Percentiles rank a stretch among this genome's conserved stretches.
Evolutionary conservation across 2,329 filamentous ascomycete species (phyloP).

Genomic region (Exophiala xenobiotica): DNA sequence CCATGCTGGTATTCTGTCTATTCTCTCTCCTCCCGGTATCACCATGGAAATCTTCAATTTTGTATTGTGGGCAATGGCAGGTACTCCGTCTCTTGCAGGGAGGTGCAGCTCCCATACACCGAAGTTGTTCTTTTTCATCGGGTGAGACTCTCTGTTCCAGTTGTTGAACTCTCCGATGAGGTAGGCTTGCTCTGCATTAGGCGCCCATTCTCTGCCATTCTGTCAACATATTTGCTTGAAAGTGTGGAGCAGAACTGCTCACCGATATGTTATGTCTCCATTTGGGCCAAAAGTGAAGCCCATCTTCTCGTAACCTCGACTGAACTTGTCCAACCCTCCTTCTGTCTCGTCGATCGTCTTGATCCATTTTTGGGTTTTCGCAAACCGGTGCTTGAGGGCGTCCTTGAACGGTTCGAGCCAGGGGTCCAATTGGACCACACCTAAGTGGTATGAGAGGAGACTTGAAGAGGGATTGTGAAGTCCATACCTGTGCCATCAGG

Average conservation of each 20-base stretch:
- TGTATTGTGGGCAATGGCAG: constrained; percentile 85
- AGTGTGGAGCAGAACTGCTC: too few species aligned
- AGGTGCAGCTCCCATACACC: constrained; percentile 84
- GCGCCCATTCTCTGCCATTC: constrained; percentile 74
- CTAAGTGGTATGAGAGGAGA: constrained; percentile 46
- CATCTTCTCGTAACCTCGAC: constrained; percentile 78
- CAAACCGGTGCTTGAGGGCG: constrained; percentile 71
- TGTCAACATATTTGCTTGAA: not conserved
- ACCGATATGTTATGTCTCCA: constrained; percentile 80
- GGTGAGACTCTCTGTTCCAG: constrained; percentile 80
- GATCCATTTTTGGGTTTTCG: constrained; percentile 82
- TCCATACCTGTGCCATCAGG: constrained; percentile 34
- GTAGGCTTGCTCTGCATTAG: constrained; percentile 79
- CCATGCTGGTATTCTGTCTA: constrained; percentile 91
- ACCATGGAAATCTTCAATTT: constrained; percentile 95
- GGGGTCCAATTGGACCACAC: constrained; percentile 82
- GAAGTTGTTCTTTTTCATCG: constrained; percentile 81
- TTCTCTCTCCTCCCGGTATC: constrained; percentile 72
- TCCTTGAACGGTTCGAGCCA: constrained; percentile 85
- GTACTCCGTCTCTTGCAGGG: constrained; percentile 69
- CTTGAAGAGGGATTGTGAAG: constrained; percentile 10
- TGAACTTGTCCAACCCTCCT: constrained; percentile 89
- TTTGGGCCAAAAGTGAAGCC: constrained; percentile 79
- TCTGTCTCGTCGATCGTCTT: constrained; percentile 77
- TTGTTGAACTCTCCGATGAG: constrained; percentile 94